Evolutionary conservation across 805 yeast species (phyloP), one percentile per base, ranked within the genome.

Genomic region (Torulaspora gathmanii): DNA sequence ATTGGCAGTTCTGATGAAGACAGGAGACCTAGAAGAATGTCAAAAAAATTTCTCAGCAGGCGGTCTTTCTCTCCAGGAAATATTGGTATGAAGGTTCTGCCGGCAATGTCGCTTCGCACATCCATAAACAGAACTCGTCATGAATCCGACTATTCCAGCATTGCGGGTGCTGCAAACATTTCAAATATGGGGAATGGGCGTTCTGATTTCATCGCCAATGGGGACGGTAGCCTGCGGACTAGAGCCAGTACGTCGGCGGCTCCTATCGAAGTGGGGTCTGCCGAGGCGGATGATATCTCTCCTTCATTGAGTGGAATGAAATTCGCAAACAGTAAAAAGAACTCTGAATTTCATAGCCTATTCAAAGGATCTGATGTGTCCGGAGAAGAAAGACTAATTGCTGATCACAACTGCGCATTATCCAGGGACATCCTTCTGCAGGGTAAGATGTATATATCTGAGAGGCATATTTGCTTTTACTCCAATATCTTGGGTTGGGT

Each of bases 401-500:
- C 74, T 22, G 87, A 81, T 51, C 78, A 69, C 55, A 72, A 79
- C 15, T 82, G 89, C 66, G 89, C 89, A 0, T 68, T 76, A 25
- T 79, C 81, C 15, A 72, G 75, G 42, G 89, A 83, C 53, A 79
- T 83, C 31, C 63, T 83, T 26, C 70, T 81, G 13, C 90, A 83
- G 50, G 90, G 90, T 13, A 72, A 77, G 49, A 56, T 83, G 57
- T 83, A 78, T 60, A 62, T 83, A 5, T 72, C 80, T 33, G 78
- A 78, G 45, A 68, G 70, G 44, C 73, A 72, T 54, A 61, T 83
- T 13, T 74, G 82, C 53, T 83, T 83, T 63, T 79, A 80, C 51
- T 79, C 87, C 1, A 82, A 80, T 52, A 74, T 83, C 37, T 68
- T 83, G 45, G 88, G 88, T 0, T 75, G 82, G 73, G 80, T 79